A percentile compares a stretch with the other conserved stretches of the same genome.
phyloP scores from a whole-genome alignment of 805 yeast species.

The Schizosaccharomyces lindneri region DNA sequence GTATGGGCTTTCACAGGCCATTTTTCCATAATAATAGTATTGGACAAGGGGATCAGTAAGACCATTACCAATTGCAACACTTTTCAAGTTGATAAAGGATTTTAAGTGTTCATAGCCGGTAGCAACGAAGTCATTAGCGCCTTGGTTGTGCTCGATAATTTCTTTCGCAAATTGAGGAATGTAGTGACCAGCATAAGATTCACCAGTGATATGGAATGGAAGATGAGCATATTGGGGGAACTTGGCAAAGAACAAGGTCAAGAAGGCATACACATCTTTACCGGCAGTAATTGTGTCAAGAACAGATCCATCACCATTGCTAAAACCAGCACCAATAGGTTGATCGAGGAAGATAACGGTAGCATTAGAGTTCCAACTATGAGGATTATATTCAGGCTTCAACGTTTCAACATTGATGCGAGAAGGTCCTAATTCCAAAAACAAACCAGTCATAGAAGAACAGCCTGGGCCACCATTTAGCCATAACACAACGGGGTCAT shows the following conservation, averaged over 20 bases:
- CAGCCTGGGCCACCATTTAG: conserved; percentile 95
- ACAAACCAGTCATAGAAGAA: conserved; percentile 68
- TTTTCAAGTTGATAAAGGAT: conserved; percentile 39
- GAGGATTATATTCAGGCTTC: conserved; percentile 52
- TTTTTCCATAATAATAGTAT: conserved; percentile 58
- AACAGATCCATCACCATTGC: conserved; percentile 43
- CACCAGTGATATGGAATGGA: conserved; percentile 65
- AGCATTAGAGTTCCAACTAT: conserved; percentile 82
- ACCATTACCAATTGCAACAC: conserved; percentile 81
- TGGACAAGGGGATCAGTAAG: conserved; percentile 66
- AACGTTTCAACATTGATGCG: conserved; percentile 35
- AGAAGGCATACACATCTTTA: conserved; percentile 61
- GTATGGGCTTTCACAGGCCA: conserved; percentile 88
- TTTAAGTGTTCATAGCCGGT: conserved; percentile 24
- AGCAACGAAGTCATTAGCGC: conserved; percentile 47
- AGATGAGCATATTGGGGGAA: conserved; percentile 42
- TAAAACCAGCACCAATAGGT: conserved; percentile 81
- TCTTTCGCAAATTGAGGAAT: conserved; percentile 57
- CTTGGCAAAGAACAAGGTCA: conserved; percentile 57
- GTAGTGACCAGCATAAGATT: conserved; percentile 83
- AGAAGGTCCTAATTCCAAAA: conserved; percentile 82
- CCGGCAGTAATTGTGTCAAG: conserved; percentile 61
- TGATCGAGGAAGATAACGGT: conserved; percentile 79
- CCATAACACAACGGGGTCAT: conserved; percentile 77
- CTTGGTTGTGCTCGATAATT: conserved; percentile 19